Conservation (phyloP, 2,329 filamentous ascomycete genomes). For the Diaporthe aspalathi region DNA sequence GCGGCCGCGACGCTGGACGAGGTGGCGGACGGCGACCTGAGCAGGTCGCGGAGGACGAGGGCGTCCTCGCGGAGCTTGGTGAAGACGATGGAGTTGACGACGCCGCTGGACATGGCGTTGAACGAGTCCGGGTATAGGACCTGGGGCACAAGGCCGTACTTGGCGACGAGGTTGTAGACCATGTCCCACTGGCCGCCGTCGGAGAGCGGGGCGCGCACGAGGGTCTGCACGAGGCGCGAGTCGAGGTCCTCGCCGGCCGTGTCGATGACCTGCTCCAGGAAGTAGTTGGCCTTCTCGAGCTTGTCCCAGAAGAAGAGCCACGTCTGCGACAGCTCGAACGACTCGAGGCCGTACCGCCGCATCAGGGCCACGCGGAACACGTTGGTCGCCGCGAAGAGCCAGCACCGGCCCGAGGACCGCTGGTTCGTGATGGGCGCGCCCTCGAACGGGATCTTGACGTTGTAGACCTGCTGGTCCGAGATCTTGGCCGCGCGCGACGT, state of each 20-base stretch:
- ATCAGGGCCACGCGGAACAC: constrained; percentile 90
- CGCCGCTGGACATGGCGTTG: constrained; percentile 77
- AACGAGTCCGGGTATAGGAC: constrained; percentile 83
- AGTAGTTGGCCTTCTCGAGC: constrained; percentile 90
- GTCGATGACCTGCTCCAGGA: constrained; percentile 84
- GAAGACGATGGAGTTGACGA: constrained; percentile 80
- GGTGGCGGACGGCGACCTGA: constrained; percentile 50
- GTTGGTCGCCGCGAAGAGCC: constrained; percentile 93
- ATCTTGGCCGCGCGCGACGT: constrained; percentile 72
- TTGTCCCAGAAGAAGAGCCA: constrained; percentile 97
- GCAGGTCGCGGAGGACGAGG: constrained; percentile 73
- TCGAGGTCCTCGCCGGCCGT: constrained; percentile 79
- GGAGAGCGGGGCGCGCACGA: constrained; percentile 75
- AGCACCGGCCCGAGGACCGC: constrained; percentile 83
- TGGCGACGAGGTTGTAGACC: constrained; percentile 85
- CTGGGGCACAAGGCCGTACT: constrained; percentile 91
- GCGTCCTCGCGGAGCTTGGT: constrained; percentile 90
- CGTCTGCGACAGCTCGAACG: constrained; percentile 87
- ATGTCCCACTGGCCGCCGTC: constrained; percentile 95
- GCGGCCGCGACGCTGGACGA: constrained; percentile 55
- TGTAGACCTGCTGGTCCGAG: constrained; percentile 83
- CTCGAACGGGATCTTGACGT: constrained; percentile 83
- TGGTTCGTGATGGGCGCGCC: constrained; percentile 89
- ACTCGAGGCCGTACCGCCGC: constrained; percentile 80
- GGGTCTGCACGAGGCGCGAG: constrained; percentile 75